Percentiles rank a stretch among this genome's conserved stretches.
Conservation (phyloP, 768 basidiomycete genomes). For the Lentinula detonsa region DNA sequence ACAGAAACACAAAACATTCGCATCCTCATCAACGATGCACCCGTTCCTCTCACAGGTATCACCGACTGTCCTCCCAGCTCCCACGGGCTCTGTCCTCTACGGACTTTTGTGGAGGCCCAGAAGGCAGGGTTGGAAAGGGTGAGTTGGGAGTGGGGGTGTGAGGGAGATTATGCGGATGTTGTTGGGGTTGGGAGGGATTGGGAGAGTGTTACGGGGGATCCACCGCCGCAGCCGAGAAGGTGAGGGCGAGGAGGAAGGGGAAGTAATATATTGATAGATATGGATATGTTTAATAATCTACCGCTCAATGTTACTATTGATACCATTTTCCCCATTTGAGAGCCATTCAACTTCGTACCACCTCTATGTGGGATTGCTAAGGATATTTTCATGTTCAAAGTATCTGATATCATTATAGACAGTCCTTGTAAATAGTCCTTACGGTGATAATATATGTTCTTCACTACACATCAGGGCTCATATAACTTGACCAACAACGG, state of each 20-base stretch:
- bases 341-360: no score
- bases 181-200: conserved; percentile 61
- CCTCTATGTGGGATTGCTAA: no score
- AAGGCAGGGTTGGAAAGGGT: conserved; percentile 56
- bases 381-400: no score
- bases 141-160: conserved; percentile 74
- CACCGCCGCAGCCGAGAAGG: conserved; percentile 25
- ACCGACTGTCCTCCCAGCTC: conserved; percentile 65
- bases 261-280: not conserved
- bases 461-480: not conserved
- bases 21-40: conserved; percentile 84
- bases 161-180: conserved; percentile 55
- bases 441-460: no score
- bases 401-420: no score
- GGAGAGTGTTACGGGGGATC: conserved; percentile 70
- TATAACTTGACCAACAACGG: conserved; percentile 11
- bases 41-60: conserved; percentile 74
- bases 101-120: conserved; percentile 66
- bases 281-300: no score
- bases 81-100: conserved; percentile 74
- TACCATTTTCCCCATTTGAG: no score
- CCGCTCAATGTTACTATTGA: no score
- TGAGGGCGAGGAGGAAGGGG: not conserved
- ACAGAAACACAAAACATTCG: conserved; percentile 61
- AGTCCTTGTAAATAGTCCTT: conserved; percentile 21